A percentile compares a stretch with the other conserved stretches of the same genome.
phyloP scores from a whole-genome alignment of 768 basidiomycete species.

The Agrocybe chaxingu region DNA sequence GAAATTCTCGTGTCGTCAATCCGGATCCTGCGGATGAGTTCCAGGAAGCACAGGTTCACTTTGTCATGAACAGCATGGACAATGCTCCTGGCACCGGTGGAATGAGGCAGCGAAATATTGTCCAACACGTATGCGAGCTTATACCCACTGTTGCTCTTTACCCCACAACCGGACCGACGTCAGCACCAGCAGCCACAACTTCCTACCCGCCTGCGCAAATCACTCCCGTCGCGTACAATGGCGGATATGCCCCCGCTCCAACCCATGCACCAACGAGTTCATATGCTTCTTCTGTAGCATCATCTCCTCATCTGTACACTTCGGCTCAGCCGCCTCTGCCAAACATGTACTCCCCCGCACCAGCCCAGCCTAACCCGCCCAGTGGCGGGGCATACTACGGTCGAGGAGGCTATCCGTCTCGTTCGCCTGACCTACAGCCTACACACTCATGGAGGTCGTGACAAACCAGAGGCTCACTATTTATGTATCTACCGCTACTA shows the following conservation, averaged over 20 bases:
- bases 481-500: too few species aligned
- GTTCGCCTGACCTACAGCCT: not conserved
- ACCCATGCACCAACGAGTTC: constrained; percentile 11
- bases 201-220: not conserved
- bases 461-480: too few species aligned
- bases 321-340: constrained; percentile 8
- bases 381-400: constrained; percentile 14
- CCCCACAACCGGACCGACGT: constrained; percentile 26
- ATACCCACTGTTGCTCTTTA: constrained; percentile 70
- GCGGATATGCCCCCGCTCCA: not conserved
- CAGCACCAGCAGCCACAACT: constrained; percentile 3
- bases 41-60: constrained; percentile 84
- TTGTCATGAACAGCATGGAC: constrained; percentile 71
- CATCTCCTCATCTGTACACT: constrained; percentile 5
- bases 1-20: constrained; percentile 54
- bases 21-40: constrained; percentile 60
- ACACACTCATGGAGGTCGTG: too few species aligned
- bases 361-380: constrained; percentile 4
- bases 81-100: constrained; percentile 36
- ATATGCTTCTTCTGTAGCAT: constrained; percentile 11
- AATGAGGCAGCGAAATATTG: constrained; percentile 44
- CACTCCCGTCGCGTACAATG: not conserved
- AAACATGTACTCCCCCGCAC: constrained; percentile 8
- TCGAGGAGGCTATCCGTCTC: constrained; percentile 12
- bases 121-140: constrained; percentile 76